Evolutionary conservation across 192 early-diverging fungal species (phyloP), one percentile per base, ranked within the genome.

Genomic region (Coemansia sp.): DNA sequence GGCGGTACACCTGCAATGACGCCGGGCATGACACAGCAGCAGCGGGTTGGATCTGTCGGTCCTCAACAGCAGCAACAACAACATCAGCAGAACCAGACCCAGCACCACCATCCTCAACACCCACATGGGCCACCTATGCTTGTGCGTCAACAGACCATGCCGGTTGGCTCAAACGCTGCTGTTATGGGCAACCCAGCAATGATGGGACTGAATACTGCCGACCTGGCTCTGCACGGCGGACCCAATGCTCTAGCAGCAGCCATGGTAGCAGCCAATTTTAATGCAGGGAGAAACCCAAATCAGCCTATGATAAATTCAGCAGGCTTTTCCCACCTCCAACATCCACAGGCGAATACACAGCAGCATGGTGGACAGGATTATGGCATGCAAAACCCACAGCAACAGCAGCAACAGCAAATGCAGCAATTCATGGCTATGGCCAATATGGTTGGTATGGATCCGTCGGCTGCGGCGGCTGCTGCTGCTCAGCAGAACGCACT

Each of bases 291-390:
- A 4, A 46, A 23, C 19, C 33, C 38, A 19, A 29, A 18, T 1
- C 50, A 32, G 4, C 56, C 40, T 1, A 59, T 71, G 67, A 25
- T 61, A 15, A 27, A 27, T 3, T 18, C 44, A 29, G 29, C 14
- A 18, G 44, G 44, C 1, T 46, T 46, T 32, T 26, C 44, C 13
- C 44, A 46, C 5, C 7, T 15, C 9, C 55, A 38, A 17, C 53
- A 32, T 23, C 40, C n/a, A 6, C 36, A 38, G 36, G 8, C 36
- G 5, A 8, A 38, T 38, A 9, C n/a, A n/a, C 13, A 32, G 30
- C 30, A 32, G 30, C 11, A 32, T 32, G 6, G 11, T 5, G 6
- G 11, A 32, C 30, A 32, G 5, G 36, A 38, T 11, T n/a, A 38
- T 17, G 37, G 8, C 37, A 18, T 18, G 4, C 41, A 25, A 23